Percentiles rank a stretch among this genome's conserved stretches.
phyloP scores from a whole-genome alignment of 257 asterid genomes.

The Paraleonurus japonicus region DNA sequence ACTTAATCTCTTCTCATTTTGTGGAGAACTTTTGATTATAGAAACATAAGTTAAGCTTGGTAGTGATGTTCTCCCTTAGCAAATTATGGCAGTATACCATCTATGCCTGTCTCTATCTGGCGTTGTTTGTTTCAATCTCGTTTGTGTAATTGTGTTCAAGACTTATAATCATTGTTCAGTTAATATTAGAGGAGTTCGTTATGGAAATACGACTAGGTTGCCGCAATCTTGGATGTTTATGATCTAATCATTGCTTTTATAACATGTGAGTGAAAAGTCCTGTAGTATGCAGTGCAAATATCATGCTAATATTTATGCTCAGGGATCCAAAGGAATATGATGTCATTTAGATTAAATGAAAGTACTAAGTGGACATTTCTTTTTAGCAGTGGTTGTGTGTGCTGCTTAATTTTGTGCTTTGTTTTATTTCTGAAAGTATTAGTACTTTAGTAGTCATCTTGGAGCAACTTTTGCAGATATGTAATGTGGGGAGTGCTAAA shows the following conservation, averaged over 20 bases:
- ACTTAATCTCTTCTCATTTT: not conserved
- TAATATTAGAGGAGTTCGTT: not conserved
- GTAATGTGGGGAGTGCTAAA: not conserved
- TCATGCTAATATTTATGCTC: not conserved
- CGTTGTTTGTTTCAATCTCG: not conserved
- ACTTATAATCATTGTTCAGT: not conserved
- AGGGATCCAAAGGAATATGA: not conserved
- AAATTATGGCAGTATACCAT: not conserved
- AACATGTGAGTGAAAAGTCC: not conserved
- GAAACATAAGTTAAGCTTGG: not conserved
- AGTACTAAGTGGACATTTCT: not conserved
- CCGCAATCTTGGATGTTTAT: not conserved
- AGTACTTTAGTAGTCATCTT: not conserved
- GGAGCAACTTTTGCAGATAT: not conserved
- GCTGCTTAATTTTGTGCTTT: not conserved
- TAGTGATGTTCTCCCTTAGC: conserved; percentile 4
- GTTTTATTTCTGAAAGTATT: not conserved
- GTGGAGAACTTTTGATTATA: conserved; percentile 4
- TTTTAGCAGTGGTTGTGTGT: not conserved
- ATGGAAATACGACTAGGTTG: not conserved
- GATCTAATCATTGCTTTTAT: not conserved
- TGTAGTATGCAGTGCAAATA: not conserved
- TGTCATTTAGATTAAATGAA: not conserved
- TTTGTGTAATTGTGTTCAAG: not conserved
- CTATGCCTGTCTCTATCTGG: not conserved